Percentiles rank a stretch among this genome's conserved stretches.
These are phyloP conservation scores for Sporothrix protearum DNA, from an alignment of 2,329 filamentous ascomycete species.

Conservation along the genomic window DNA sequence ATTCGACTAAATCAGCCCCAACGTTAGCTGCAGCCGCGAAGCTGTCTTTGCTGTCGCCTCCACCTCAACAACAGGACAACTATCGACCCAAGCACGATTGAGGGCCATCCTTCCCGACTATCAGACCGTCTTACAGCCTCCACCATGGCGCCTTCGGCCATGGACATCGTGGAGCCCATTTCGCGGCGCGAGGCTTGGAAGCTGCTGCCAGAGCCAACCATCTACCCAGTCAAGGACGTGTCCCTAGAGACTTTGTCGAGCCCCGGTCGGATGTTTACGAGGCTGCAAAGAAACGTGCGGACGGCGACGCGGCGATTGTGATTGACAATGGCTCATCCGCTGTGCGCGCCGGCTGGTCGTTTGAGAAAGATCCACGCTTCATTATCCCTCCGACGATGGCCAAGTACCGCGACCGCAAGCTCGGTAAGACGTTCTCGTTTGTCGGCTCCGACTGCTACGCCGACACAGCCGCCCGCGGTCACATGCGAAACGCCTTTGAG, in stretches of 20 bases:
- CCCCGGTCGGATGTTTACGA: conserved; percentile 65
- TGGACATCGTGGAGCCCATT: conserved; percentile 46
- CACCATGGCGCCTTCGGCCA: conserved; percentile 53
- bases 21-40: neutral
- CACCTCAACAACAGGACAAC: neutral
- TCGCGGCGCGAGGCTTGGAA: conserved; percentile 42
- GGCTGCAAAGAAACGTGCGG: conserved; percentile 56
- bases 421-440: conserved; percentile 87
- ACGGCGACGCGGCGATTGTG: conserved; percentile 38
- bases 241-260: conserved; percentile 56
- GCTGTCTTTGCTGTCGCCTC: neutral
- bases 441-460: conserved; percentile 90
- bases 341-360: conserved; percentile 93
- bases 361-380: conserved; percentile 77
- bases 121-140: neutral
- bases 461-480: conserved; percentile 86
- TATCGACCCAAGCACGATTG: neutral
- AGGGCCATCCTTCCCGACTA: neutral
- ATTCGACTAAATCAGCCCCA: neutral
- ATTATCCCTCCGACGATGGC: conserved; percentile 85
- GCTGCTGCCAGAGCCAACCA: conserved; percentile 50
- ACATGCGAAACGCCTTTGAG: conserved; percentile 89
- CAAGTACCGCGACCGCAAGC: conserved; percentile 90
- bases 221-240: conserved; percentile 61
- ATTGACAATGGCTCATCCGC: conserved; percentile 66